Percentiles rank a stretch among this genome's conserved stretches.
These are phyloP conservation scores for Luffa aegyptiaca DNA, from an alignment of 306 rosid genomes.

Conservation along the genomic window DNA sequence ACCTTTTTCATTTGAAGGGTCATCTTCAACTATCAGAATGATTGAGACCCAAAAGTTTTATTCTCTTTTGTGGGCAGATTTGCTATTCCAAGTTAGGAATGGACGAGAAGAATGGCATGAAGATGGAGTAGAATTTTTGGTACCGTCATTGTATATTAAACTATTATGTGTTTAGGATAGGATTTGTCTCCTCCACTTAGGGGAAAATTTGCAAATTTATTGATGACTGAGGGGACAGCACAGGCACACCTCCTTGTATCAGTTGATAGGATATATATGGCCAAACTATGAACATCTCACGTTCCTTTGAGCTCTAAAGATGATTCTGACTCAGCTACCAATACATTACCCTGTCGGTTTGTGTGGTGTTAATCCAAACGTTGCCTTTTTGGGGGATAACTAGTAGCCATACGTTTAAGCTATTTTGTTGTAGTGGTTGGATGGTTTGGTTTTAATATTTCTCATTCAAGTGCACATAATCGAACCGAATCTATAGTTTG, in stretches of 20 bases:
- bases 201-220: not conserved
- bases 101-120: not conserved
- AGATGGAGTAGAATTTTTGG: not conserved
- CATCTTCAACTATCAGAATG: not conserved
- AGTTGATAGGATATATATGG: not conserved
- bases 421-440: not conserved
- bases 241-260: not conserved
- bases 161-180: constrained; percentile 1
- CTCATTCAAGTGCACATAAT: not conserved
- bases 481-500: not conserved
- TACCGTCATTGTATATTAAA: not conserved
- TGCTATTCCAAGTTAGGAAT: not conserved
- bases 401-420: not conserved
- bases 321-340: constrained; percentile 12
- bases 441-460: not conserved
- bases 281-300: not conserved
- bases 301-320: not conserved
- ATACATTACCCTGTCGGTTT: not conserved
- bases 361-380: constrained; percentile 4
- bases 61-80: not conserved
- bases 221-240: not conserved
- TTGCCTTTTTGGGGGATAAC: not conserved
- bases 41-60: not conserved
- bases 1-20: not conserved
- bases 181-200: not conserved